Conservation (phyloP, 192 early-diverging fungal genomes). For the Coemansia pectinata region DNA sequence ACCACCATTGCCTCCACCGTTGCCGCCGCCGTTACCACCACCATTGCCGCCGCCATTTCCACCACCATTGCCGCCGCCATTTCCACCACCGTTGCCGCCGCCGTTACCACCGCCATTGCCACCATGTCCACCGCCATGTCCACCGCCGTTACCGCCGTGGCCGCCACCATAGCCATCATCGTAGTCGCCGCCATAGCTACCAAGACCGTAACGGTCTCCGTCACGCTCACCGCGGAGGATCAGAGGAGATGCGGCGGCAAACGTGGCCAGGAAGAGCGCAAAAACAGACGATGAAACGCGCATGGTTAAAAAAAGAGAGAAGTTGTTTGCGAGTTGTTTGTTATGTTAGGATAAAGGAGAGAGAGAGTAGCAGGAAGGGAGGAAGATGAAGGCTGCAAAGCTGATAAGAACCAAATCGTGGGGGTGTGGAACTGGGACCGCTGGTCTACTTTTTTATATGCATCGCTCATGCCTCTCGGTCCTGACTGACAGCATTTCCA, state of each 20-base stretch:
- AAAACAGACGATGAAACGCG: slow-evolving; percentile 34
- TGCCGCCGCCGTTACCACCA: slow-evolving; percentile 5
- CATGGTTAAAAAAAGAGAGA: slow-evolving; percentile 17
- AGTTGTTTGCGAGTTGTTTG: not conserved
- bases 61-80: slow-evolving; percentile 12
- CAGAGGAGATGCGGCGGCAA: slow-evolving; percentile 31
- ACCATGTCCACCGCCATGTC: not conserved
- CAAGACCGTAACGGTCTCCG: not conserved
- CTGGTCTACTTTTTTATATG: not conserved
- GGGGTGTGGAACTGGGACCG: not conserved
- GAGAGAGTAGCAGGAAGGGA: not conserved
- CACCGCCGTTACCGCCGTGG: slow-evolving; percentile 12
- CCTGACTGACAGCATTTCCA: not conserved
- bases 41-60: slow-evolving; percentile 5
- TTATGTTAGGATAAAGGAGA: not conserved
- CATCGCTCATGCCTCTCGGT: not conserved
- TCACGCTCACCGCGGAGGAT: slow-evolving; percentile 3
- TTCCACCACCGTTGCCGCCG: slow-evolving; percentile 7
- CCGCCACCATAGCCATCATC: slow-evolving; percentile 5
- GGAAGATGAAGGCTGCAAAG: slow-evolving; percentile 8
- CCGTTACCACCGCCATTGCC: slow-evolving; percentile 12
- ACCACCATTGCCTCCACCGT: not conserved
- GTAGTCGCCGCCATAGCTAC: slow-evolving; percentile 9
- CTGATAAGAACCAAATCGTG: slow-evolving; percentile 1
- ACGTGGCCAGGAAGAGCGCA: slow-evolving; percentile 21